Base-by-base conservation (phyloP, 768 basidiomycete species). In the Chlorophyllum brunneum region DNA sequence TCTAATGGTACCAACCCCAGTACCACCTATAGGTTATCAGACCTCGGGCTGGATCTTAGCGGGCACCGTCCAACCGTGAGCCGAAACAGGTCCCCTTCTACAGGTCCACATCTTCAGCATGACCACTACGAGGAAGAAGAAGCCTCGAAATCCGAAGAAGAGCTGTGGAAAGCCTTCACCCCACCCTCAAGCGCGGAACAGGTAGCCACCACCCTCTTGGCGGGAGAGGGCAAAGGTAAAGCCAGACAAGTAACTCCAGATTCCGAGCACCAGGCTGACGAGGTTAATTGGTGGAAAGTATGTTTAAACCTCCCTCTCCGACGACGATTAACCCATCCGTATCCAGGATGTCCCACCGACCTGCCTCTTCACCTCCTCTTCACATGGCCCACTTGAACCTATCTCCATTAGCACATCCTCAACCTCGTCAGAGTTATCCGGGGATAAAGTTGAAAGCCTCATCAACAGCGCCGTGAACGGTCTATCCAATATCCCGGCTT, bases 401-500 rank as follows among this genome's bases (percentile, higher is more conserved):
- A 11, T 16, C 47, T 16, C 23, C 24, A 36, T 11, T 11, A 36
- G 3, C 8, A 16, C 34, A 36, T n/a, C 15, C 5, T 16, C 15
- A 5, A 16, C 7, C 11, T 5, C 22, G 23, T 38, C 47, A 1
- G 37, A 39, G 3, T 20, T 49, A 39, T 31, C 39, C 5, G 34
- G 33, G 1, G 42, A 52, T 23, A 43, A 44, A 11, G 36, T 52
- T 5, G 30, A 44, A 30, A 8, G 16, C 13, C 10, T 48, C 9
- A 8, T 48, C n/a, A 18, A 16, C 15, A 11, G 16, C 20, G 18
- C 20, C 16, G 27, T 49, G n/a, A 22, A 23, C 29, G 10, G 18
- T 15, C 18, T 52, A 7, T 37, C 42, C 5, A 33, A 13, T 20
- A 15, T 52, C 33, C 42, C 41, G 36, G 59, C 62, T 7, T 68